Evolutionary conservation across 352 stramenopile genomes (phyloP).

Genomic region (Pseudoperonospora humuli): DNA sequence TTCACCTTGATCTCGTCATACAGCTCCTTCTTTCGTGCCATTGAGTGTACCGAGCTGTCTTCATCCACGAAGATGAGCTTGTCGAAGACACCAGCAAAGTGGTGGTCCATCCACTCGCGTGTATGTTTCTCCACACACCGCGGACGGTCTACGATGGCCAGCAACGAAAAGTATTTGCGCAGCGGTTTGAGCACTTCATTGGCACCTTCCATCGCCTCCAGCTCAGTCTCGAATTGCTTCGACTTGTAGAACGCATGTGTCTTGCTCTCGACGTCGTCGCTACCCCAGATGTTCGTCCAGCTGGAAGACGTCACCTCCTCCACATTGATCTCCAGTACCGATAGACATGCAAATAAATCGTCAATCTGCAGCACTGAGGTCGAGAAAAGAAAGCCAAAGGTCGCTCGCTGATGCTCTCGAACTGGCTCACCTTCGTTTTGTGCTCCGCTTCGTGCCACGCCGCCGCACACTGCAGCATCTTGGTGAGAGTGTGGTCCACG

Average conservation of each 20-base stretch:
- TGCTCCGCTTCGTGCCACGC: conserved; percentile 47
- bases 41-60: conserved; percentile 24
- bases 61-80: conserved; percentile 67
- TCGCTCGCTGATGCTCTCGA: not conserved
- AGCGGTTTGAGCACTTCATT: conserved; percentile 43
- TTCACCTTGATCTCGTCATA: conserved; percentile 61
- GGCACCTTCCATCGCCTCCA: conserved; percentile 26
- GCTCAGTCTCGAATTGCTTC: conserved; percentile 28
- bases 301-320: conserved; percentile 8
- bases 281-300: conserved; percentile 32
- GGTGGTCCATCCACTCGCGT: conserved; percentile 59
- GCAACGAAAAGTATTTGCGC: conserved; percentile 52
- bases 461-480: conserved; percentile 34
- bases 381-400: conserved; percentile 2
- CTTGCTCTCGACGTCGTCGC: conserved; percentile 22
- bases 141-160: conserved; percentile 53
- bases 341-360: too few species aligned
- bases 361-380: too few species aligned
- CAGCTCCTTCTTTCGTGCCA: conserved; percentile 50
- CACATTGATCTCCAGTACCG: conserved; percentile 23
- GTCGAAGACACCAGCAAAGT: conserved; percentile 62
- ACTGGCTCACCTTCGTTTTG: conserved; percentile 23
- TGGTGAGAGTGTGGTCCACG: conserved; percentile 53
- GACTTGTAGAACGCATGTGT: conserved; percentile 46
- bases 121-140: conserved; percentile 56